Conservation (phyloP, 2,329 filamentous ascomycete genomes). For the Metarhizium guizhouense region DNA sequence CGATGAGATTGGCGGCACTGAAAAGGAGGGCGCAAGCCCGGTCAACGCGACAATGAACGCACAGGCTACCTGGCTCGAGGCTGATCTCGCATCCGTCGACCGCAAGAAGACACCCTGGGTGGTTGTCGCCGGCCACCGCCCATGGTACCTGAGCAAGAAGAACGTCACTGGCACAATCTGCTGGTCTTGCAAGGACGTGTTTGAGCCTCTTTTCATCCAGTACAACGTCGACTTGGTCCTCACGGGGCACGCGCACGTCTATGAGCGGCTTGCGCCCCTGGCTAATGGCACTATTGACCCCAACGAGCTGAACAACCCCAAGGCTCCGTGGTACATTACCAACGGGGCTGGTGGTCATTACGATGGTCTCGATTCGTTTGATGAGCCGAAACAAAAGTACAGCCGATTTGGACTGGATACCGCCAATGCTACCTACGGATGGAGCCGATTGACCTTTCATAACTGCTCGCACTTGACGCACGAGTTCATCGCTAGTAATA, state of each 20-base stretch:
- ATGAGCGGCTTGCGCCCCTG: no score
- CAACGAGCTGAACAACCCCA: constrained; percentile 19
- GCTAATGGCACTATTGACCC: no score
- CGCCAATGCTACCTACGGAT: constrained; percentile 18
- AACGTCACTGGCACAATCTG: constrained; percentile 4
- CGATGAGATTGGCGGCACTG: no score
- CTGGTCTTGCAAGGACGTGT: no score
- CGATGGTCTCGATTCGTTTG: constrained; percentile 17
- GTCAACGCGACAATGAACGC: no score
- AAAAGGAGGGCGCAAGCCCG: no score
- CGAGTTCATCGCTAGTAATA: constrained; percentile 23
- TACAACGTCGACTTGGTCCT: no score
- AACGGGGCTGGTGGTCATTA: constrained; percentile 19
- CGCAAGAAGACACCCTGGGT: constrained; percentile 41
- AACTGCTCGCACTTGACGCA: constrained; percentile 29
- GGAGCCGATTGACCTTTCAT: constrained; percentile 24
- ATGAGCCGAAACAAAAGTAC: constrained; percentile 6
- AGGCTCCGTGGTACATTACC: constrained; percentile 17
- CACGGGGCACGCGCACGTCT: no score
- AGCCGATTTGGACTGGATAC: constrained; percentile 18
- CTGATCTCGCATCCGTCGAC: constrained; percentile 20
- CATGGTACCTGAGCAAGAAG: constrained; percentile 36
- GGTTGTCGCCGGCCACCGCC: constrained; percentile 29
- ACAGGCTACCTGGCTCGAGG: no score
- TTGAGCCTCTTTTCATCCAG: no score